These are phyloP conservation scores for Tanacetum coccineum DNA, from an alignment of 129 eudicot genomes.

Conservation along the genomic window DNA sequence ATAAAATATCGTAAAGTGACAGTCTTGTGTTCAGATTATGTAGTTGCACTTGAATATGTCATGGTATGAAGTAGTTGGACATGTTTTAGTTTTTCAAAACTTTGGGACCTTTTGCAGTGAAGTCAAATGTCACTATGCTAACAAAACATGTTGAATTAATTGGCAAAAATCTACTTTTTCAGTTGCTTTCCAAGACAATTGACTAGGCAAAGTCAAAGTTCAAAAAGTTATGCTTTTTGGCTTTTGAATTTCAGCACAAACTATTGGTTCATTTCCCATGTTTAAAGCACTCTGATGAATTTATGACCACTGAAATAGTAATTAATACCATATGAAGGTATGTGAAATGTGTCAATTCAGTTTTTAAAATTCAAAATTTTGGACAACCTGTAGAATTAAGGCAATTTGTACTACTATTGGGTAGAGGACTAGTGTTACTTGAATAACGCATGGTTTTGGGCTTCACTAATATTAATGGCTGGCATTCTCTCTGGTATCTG, in stretches of 20 bases:
- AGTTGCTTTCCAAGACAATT: neutral
- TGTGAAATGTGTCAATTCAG: slow-evolving; percentile 10
- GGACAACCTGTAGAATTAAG: neutral
- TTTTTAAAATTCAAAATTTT: slow-evolving; percentile 6
- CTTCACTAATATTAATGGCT: neutral
- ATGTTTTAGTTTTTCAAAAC: neutral
- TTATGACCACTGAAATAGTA: slow-evolving; percentile 18
- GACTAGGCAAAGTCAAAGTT: slow-evolving; percentile 19
- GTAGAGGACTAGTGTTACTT: slow-evolving; percentile 5
- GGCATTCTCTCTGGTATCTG: slow-evolving; percentile 4
- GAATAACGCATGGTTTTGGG: neutral
- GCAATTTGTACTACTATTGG: slow-evolving; percentile 11
- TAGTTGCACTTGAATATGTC: neutral
- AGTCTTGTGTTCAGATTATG: neutral
- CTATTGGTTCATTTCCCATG: slow-evolving; percentile 7
- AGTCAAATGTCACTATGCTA: slow-evolving; percentile 7
- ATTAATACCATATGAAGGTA: neutral
- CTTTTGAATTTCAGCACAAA: slow-evolving; percentile 17
- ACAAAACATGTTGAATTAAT: neutral
- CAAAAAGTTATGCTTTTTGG: slow-evolving; percentile 9
- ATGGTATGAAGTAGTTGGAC: slow-evolving; percentile 9
- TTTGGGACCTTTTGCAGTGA: slow-evolving; percentile 9
- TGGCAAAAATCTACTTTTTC: neutral
- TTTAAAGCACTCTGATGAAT: neutral
- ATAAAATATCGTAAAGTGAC: neutral